These are phyloP conservation scores for Pichia insulana DNA, from an alignment of 805 yeast species.

Conservation along the genomic window DNA sequence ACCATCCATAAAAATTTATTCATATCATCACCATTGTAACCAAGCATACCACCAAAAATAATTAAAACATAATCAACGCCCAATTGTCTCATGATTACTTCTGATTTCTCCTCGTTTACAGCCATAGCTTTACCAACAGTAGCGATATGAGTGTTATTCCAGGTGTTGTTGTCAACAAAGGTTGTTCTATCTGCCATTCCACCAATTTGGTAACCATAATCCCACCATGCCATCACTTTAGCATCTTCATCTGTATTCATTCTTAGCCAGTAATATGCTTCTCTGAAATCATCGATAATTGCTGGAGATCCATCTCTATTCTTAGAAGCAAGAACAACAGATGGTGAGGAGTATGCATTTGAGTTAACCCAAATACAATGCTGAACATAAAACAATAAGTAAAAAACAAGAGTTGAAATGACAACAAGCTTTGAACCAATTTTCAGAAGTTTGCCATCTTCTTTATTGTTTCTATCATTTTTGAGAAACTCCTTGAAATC, in stretches of 20 bases:
- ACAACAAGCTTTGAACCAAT: conserved; percentile 55
- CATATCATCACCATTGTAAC: conserved; percentile 92
- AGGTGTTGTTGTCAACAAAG: conserved; percentile 94
- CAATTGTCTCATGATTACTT: conserved; percentile 77
- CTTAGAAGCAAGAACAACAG: conserved; percentile 83
- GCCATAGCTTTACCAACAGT: conserved; percentile 98
- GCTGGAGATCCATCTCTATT: conserved; percentile 78
- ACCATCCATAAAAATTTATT: conserved; percentile 99
- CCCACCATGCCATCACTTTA: conserved; percentile 99
- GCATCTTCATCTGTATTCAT: conserved; percentile 97
- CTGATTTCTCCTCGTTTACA: conserved; percentile 77
- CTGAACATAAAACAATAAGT: conserved; percentile 71
- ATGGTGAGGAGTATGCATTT: conserved; percentile 93
- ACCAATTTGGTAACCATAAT: conserved; percentile 98
- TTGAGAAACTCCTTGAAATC: conserved; percentile 36
- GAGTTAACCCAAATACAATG: conserved; percentile 98
- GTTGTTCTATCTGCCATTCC: conserved; percentile 99
- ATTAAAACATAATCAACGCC: conserved; percentile 93
- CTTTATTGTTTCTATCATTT: conserved; percentile 14
- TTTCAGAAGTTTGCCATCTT: conserved; percentile 19
- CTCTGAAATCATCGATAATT: conserved; percentile 94
- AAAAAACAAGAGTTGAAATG: conserved; percentile 57
- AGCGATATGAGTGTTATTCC: conserved; percentile 99
- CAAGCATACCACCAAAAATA: conserved; percentile 89
- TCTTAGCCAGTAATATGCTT: conserved; percentile 97